Evolutionary conservation across 2,329 filamentous ascomycete species (phyloP), one percentile per base, ranked within the genome.

Genomic region (Metarhizium robertsii): DNA sequence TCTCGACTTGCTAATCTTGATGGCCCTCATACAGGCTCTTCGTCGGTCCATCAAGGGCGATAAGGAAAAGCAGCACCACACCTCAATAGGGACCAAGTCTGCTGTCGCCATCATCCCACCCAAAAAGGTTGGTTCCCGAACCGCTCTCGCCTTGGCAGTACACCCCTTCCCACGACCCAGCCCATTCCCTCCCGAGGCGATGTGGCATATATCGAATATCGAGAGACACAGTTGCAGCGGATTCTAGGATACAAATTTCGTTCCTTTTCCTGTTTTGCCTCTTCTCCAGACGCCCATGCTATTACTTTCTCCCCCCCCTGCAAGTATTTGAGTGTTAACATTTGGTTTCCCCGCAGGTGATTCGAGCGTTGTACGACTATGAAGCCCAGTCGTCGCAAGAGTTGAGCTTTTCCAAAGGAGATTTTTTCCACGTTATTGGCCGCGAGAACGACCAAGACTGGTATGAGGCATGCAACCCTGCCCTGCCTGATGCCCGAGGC

Each of bases 391-490:
- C 84, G 58, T 74, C 75, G 53, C 87, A 92, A 69, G 86, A 96
- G 75, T 79, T 99, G 65, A 87, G 88, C 69, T 99, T 99, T 73
- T 90, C 86, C 61, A 88, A 90, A 69, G 94, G 94, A 67, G 94
- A 99, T 71, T 99, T 97, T 72, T 94, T 99, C 70, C 92, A 97
- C 76, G 94, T 99, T 61, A 92, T 97, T 71, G 90, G 89, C 66
- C 87, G 92, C 71, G 94, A 97, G 75, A 87, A 96, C 77, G 92
- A 97, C 69, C 75, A 78, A 45, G 90, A 96, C 69, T 99, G 94
- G 92, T 99, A 96, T 79, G 94, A 97, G 74, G 94, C 92, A 55
- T 97, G 91, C 79, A 99, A 99, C 69, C 94, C 94, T 58, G 83
- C 88, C 52, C 79, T 96, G 61, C 90, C 88, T 66, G 87, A 87